Base-by-base conservation (phyloP, 345 rosid genomes). In the Populus ilicifolia region DNA sequence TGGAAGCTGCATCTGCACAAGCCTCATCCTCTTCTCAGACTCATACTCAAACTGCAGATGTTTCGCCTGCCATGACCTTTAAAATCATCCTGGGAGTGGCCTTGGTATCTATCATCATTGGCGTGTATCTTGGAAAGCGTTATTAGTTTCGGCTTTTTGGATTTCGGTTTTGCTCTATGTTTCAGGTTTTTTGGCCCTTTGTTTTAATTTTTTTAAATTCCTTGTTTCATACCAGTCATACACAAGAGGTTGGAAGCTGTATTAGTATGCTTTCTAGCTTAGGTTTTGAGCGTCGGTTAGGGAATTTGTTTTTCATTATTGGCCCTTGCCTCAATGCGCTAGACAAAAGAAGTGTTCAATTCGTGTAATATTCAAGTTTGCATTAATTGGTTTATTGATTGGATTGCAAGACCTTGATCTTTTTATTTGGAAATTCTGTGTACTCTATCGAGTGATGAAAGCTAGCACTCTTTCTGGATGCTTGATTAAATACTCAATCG, bases 71-170 rank as follows among this genome's bases (percentile, higher is more conserved):
- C 67, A 82, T 81, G 83, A 80, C 79, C 85, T 69, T 89, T 18
- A 87, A 88, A 87, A 75, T 92, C 80, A 74, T 91, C 39, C 21
- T 88, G 14, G 91, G 89, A 77, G 90, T 93, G 35, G 99, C 97
- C 39, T 81, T 93, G 66, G 78, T 91, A 41, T 96, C 99, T 14
- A 77, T 91, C 74, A 79, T 96, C 84, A 67, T 94, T 7, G 98
- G 99, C 44, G 66, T 91, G 6, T 79, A 91, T 81, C 87, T 96
- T 69, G 98, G 99, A 73, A 96, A 92, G 80, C 83, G 85, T 66
- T 96, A 92, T 70, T 96, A 90, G 85, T 73, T 80, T 77, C 62
- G 65, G 59, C 11, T 33, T 68, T 59, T 11, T 75, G 62, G 74
- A 39, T 80, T 71, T 63, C 43, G 71, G 29, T 48, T 27, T 70